A percentile compares a stretch with the other conserved stretches of the same genome.
Conservation (phyloP, 1,284 basidiomycete species). For the Ceratorhiza oryzae-sativae region DNA sequence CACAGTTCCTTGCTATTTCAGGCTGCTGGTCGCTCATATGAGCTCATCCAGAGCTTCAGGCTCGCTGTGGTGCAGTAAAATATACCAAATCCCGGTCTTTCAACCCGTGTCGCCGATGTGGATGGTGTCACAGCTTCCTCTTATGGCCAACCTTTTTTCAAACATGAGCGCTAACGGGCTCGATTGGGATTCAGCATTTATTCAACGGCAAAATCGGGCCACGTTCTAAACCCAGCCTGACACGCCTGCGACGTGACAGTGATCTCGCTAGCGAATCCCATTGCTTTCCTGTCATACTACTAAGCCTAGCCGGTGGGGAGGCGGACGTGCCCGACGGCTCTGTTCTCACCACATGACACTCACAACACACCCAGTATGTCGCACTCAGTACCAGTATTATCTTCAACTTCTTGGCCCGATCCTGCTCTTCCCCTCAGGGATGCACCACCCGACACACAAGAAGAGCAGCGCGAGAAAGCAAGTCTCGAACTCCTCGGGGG, state of each 20-base stretch:
- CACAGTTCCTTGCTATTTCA: not conserved
- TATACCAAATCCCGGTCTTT: slow-evolving; percentile 8
- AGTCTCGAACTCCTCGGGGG: not conserved
- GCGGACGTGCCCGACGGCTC: not conserved
- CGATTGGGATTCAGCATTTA: not conserved
- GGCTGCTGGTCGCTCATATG: slow-evolving; percentile 20
- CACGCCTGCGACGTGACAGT: not conserved
- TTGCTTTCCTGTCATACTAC: not conserved
- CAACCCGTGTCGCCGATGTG: not conserved
- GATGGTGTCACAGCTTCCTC: slow-evolving; percentile 24
- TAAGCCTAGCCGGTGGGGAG: slow-evolving; percentile 25
- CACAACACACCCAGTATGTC: not conserved
- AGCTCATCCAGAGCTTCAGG: slow-evolving; percentile 29
- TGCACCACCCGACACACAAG: not conserved
- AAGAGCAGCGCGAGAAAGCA: not conserved
- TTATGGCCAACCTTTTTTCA: not conserved
- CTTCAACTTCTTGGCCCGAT: not conserved
- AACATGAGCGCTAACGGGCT: not conserved
- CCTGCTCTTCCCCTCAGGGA: not conserved
- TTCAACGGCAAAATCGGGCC: not conserved
- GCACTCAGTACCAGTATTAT: not conserved
- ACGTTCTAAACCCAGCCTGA: not conserved
- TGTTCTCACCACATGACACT: slow-evolving; percentile 28
- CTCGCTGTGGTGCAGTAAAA: not conserved
- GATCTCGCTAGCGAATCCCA: not conserved